These are phyloP conservation scores for Oxyria digyna DNA, from an alignment of 148 eudicot species.

Conservation along the genomic window DNA sequence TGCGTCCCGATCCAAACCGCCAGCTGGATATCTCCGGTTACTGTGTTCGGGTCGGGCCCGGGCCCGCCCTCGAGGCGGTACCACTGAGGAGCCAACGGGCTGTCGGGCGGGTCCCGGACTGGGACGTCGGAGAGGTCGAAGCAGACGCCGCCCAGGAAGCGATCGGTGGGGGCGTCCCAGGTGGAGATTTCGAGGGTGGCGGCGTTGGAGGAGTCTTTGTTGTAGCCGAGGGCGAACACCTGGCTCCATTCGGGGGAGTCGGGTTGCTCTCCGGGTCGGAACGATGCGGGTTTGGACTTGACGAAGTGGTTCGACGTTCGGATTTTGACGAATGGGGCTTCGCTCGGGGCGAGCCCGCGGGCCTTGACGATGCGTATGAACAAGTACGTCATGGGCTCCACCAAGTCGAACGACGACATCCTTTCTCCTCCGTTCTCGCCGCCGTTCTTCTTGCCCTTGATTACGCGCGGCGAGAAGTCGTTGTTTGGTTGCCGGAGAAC, in stretches of 20 bases:
- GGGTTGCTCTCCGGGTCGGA: constrained; percentile 28
- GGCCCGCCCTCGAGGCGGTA: constrained; percentile 74
- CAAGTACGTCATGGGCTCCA: constrained; percentile 82
- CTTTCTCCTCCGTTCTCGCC: constrained; percentile 28
- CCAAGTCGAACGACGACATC: constrained; percentile 52
- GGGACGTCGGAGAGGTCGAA: constrained; percentile 93
- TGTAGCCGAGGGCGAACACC: constrained; percentile 50
- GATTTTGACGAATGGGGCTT: constrained; percentile 50
- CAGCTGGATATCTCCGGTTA: constrained; percentile 76
- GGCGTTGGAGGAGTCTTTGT: constrained; percentile 18
- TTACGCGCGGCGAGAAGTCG: constrained; percentile 56
- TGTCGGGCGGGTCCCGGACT: constrained; percentile 86
- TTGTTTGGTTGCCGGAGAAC: constrained; percentile 21
- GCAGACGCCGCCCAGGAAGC: constrained; percentile 83
- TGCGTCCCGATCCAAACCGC: constrained; percentile 96
- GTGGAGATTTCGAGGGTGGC: constrained; percentile 67
- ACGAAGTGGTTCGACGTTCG: constrained; percentile 33
- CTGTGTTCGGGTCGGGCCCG: constrained; percentile 25
- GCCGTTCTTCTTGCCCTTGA: constrained; percentile 20
- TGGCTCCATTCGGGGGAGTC: constrained; percentile 66
- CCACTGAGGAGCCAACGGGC: constrained; percentile 96
- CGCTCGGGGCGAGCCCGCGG: constrained; percentile 40
- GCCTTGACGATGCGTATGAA: constrained; percentile 69
- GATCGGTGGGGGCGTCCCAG: constrained; percentile 65
- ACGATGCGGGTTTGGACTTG: constrained; percentile 37